Evolutionary conservation across 306 rosid species (phyloP).

Genomic region (Quercus variabilis): DNA sequence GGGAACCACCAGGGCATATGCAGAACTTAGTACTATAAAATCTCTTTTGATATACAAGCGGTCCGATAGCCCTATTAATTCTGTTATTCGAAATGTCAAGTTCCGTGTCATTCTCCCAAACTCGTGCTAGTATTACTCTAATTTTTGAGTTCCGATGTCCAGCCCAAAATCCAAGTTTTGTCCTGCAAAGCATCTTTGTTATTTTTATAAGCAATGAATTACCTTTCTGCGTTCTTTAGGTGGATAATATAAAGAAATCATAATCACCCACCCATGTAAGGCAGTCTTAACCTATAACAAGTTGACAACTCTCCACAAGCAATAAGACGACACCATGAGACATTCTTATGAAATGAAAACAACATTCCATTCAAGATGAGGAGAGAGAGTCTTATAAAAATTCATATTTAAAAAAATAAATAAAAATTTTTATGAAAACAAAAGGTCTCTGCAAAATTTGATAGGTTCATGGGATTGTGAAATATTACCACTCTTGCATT

Average conservation of each 20-base stretch:
- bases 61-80: constrained; percentile 88
- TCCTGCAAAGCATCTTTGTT: constrained; percentile 53
- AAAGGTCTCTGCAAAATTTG: not conserved
- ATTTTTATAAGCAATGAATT: not conserved
- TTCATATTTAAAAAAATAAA: not conserved
- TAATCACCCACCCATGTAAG: not conserved
- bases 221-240: not conserved
- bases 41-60: constrained; percentile 76
- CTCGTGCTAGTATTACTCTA: constrained; percentile 90
- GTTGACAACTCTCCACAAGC: not conserved
- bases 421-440: not conserved
- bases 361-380: not conserved
- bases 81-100: constrained; percentile 87
- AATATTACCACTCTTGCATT: not conserved
- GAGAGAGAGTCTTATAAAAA: not conserved
- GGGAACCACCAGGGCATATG: constrained; percentile 99
- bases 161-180: constrained; percentile 92
- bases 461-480: not conserved
- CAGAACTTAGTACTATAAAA: constrained; percentile 83
- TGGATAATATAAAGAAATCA: not conserved
- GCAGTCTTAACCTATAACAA: not conserved
- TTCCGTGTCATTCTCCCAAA: constrained; percentile 97
- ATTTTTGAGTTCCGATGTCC: constrained; percentile 97
- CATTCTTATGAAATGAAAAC: not conserved
- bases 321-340: not conserved